Evolutionary conservation across 2,329 filamentous ascomycete species (phyloP), one percentile per base, ranked within the genome.

Genomic region (Calonectria pauciramosa): DNA sequence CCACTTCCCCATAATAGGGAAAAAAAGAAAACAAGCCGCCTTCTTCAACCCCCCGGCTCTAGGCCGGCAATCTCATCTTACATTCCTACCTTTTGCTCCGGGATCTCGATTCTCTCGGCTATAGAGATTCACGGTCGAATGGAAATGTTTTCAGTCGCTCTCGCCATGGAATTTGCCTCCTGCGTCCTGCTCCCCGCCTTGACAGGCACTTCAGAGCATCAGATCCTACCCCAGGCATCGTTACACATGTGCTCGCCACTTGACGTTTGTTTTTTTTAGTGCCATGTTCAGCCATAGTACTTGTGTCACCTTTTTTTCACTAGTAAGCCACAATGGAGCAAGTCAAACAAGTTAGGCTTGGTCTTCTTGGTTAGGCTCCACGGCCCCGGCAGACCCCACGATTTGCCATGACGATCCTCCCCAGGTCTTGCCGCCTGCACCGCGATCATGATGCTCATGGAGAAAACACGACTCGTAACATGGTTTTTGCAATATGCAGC

Each of bases 301-400:
- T 63, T 63, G 56, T 63, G 56, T 63, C n/a, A 36, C 52, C 54
- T 28, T 32, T 32, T 52, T 30, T 34, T 60, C 67, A 26, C 52
- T 34, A 69, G 30, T 60, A 56, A 70, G 68, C 68, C 68, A 41
- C 54, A 63, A 63, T 47, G 54, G 68, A 51, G 41, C 13, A n/a
- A 59, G 28, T 34, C 36, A 44, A 60, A 30, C 38, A 47, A 44
- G 54, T 56, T 69, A 69, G 67, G 52, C 67, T 36, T 41, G 36
- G 52, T 5, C 38, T 47, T 28, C 28, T 28, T 63, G 30, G 68
- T 63, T 56, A n/a, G 32, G 54, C 68, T 49, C 68, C 68, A 64
- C 68, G 68, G 41, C 68, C 68, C 67, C 54, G 30, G 30, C 54
- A 51, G 41, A 52, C 68, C 59, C 68, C 68, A 60, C 68, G 68